phyloP scores from a whole-genome alignment of 176 grass and related monocot species.

The Lolium perenne region DNA sequence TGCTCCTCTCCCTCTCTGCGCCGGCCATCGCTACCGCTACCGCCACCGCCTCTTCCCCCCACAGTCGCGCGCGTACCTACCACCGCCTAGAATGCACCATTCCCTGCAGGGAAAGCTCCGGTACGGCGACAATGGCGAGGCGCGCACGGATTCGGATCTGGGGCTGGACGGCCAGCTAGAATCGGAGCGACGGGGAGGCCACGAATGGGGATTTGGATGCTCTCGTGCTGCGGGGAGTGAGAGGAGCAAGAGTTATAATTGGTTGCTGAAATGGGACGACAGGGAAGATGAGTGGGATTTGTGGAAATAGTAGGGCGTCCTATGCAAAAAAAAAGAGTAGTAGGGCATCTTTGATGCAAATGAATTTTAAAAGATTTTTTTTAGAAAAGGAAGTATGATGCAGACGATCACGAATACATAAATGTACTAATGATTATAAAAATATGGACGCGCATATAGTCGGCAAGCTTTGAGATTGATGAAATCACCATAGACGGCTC shows the following conservation, averaged over 20 bases:
- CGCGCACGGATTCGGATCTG: neutral
- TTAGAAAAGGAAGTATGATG: no score
- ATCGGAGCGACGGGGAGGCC: slow-evolving; percentile 23
- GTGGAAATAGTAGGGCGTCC: neutral
- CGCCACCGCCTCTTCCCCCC: neutral
- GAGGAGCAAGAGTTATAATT: slow-evolving; percentile 8
- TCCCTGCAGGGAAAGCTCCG: neutral
- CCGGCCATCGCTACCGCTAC: slow-evolving; percentile 42
- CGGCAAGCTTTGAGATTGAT: no score
- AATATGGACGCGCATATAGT: no score
- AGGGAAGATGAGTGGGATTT: neutral
- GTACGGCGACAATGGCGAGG: neutral
- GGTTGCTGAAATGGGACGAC: slow-evolving; percentile 15
- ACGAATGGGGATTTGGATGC: slow-evolving; percentile 33
- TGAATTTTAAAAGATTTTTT: no score
- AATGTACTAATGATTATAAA: no score
- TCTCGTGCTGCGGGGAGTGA: slow-evolving; percentile 17
- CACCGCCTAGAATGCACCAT: slow-evolving; percentile 24
- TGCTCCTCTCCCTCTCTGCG: slow-evolving; percentile 27
- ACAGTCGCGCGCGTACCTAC: neutral
- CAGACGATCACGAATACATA: no score
- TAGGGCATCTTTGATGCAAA: no score
- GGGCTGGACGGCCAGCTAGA: neutral
- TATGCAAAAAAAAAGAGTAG: neutral
- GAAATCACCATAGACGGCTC: no score